Evolutionary conservation across 176 grass and related monocot species (phyloP).

Genomic region (Dendrocalamus sinicus): DNA sequence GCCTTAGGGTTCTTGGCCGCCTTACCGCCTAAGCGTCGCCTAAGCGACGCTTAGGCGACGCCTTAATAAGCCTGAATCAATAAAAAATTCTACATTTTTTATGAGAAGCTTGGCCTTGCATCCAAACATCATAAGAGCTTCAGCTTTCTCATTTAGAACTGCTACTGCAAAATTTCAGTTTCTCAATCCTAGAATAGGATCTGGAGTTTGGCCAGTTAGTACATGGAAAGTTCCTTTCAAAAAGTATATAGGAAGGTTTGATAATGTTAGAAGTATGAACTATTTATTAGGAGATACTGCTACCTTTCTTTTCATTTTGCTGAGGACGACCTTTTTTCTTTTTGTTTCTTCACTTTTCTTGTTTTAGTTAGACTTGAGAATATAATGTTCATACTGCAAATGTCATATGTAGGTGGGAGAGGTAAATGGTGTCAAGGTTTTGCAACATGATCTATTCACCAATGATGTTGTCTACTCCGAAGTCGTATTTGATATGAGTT

Average conservation of each 20-base stretch:
- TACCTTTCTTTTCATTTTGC: conserved; percentile 33
- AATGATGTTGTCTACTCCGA: conserved; percentile 94
- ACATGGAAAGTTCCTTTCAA: neutral
- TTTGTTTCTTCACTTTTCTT: conserved; percentile 20
- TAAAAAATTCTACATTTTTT: neutral
- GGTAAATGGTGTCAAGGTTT: conserved; percentile 89
- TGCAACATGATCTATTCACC: conserved; percentile 99
- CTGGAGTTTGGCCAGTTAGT: conserved; percentile 3
- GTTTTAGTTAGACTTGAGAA: conserved; percentile 24
- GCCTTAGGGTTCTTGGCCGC: too few relatives aligned
- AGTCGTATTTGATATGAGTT: conserved; percentile 95
- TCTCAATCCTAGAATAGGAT: neutral
- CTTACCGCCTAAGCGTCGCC: too few relatives aligned
- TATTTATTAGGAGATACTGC: neutral
- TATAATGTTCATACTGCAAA: conserved; percentile 20
- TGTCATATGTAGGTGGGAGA: conserved; percentile 70
- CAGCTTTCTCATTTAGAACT: neutral
- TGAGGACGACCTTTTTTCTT: neutral
- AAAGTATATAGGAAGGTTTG: conserved; percentile 1
- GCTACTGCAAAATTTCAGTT: neutral
- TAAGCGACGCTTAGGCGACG: too few relatives aligned
- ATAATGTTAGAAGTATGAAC: conserved; percentile 7
- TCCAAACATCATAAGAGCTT: neutral
- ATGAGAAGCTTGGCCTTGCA: neutral
- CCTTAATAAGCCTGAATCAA: too few relatives aligned